Evolutionary conservation across 1,284 basidiomycete genomes (phyloP), one percentile per base, ranked within the genome.

Genomic region (Vanrija humicola): DNA sequence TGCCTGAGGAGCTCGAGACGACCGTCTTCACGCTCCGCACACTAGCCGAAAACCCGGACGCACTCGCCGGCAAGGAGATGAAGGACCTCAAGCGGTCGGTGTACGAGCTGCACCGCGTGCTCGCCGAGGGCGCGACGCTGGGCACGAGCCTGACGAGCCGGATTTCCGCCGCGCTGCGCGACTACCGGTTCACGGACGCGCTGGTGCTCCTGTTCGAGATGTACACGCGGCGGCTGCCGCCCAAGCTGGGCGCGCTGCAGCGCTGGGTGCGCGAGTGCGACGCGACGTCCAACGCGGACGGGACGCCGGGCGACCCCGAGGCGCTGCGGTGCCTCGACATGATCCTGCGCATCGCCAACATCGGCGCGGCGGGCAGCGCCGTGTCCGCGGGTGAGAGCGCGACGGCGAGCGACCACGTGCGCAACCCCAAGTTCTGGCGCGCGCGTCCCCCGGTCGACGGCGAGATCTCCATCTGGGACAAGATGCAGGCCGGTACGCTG

Each of bases 191-290:
- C 61, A 68, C 66, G 18, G 75, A 81, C 57, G 81, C 82, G 5
- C 77, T 82, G 21, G 78, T 83, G 21, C 70, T 80, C 19, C 73
- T 83, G n/a, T 78, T 80, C 48, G 82, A 83, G 63, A 80, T 83
- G 76, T 78, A 79, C 50, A 77, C 81, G 39, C 78, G 81, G 9
- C 68, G 74, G 9, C 72, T 80, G 14, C 68, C 78, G 5, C 81
- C 82, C 12, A 82, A 82, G 62, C 78, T 83, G n/a, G 82, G 82
- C 10, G 78, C 81, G 3, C 69, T 83, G 8, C 82, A 83, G 63
- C 75, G 82, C 21, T 83, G 82, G 82, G 81, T 82, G 10, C 69
- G 82, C 26, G 82, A 83, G 61, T 82, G 81, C 63, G 82, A 83
- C 67, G 82, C 81, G 0, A 78, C 77, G 7, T 76, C 75, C 2